Base-by-base conservation (phyloP, 495 filamentous ascomycete genomes). In the Astrothelium subdiscretum region DNA sequence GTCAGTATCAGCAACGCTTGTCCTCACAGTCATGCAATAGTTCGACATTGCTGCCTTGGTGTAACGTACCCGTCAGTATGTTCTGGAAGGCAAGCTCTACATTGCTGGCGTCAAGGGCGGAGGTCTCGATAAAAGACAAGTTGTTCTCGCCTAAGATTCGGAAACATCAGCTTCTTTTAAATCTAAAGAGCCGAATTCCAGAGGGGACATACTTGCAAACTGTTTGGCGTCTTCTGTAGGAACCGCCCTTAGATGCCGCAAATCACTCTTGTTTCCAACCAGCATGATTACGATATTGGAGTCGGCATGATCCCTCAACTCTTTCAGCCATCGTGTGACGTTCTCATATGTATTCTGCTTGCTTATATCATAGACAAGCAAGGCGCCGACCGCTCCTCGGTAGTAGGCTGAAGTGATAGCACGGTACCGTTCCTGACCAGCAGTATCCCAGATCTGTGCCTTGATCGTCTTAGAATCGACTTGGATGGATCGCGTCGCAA, bases 391-490 rank as follows among this genome's bases (percentile, higher is more conserved):
- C 31, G 95, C 95, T 68, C 95, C 95, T 67, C 95, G 86, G 76
- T 97, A 99, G 80, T 99, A 99, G 59, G 95, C 94, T 59, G 92
- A 96, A 64, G 95, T 99, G 74, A 99, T 97, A 74, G 95, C 94
- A 72, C 95, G 89, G 78, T 97, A 99, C 71, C 95, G 86, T 78
- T 99, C 95, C 79, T 99, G 95, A 70, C 95, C 95, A 59, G 95
- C 95, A 61, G 95, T 99, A 80, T 99, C 95, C 95, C 95, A 99
- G 73, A 99, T 99, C 81, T 99, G 94, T 70, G 94, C 94, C 82
- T 99, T 99, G 87, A 99, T 99, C 68, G 94, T 99, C 83, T 99
- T 99, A 69, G 88, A 85, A 78, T 99, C 95, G 71, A 99, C 95
- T 77, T 97, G 94, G 78, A 99, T 97, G 65, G 91, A 96, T 60